Evolutionary conservation across 2,329 filamentous ascomycete genomes (phyloP), one percentile per base, ranked within the genome.

Genomic region (Clonostachys rosea): DNA sequence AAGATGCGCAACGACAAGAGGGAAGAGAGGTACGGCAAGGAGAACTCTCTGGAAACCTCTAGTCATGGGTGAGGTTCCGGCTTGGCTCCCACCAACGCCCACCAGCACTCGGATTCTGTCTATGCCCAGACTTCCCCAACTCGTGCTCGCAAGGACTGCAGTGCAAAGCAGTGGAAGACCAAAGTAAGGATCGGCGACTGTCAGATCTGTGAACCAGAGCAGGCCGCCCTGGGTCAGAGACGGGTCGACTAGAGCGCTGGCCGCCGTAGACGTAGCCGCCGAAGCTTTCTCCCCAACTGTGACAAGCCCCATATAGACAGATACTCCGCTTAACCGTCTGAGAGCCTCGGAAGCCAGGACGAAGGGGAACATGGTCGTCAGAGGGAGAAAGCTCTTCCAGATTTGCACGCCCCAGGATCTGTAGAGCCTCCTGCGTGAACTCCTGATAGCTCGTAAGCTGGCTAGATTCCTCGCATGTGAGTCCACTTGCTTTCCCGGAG

Each of bases 201-300:
- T 74, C 20, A 83, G 67, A 52, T 83, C 73, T 3, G 69, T 63
- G 54, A 82, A 80, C 78, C 79, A 82, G 14, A 81, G 63, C 39
- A 67, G 70, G 24, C 79, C 78, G 6, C 74, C 78, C 1, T 71
- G 65, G 1, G 65, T 56, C n/a, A 83, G 55, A 2, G 67, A 65
- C 4, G 67, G 60, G 40, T 76, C 60, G 36, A 62, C 53, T 46
- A 63, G 52, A 47, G 50, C 50, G 45, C 54, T 52, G 17, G 59
- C 49, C 36, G 17, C 36, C 36, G 14, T 50, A n/a, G 59, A 51
- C 4, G 57, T 45, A 7, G 50, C 48, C 5, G 53, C 51, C 20
- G 53, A 50, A 8, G 54, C 47, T 30, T 51, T 52, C n/a, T 54
- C 56, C 33, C 64, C 34, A 10, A 54, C 47, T 24, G 50, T 53